A percentile compares a stretch with the other conserved stretches of the same genome.
Evolutionary conservation across 805 yeast genomes (phyloP).

Genomic region (Lipomyces chichibuensis): DNA sequence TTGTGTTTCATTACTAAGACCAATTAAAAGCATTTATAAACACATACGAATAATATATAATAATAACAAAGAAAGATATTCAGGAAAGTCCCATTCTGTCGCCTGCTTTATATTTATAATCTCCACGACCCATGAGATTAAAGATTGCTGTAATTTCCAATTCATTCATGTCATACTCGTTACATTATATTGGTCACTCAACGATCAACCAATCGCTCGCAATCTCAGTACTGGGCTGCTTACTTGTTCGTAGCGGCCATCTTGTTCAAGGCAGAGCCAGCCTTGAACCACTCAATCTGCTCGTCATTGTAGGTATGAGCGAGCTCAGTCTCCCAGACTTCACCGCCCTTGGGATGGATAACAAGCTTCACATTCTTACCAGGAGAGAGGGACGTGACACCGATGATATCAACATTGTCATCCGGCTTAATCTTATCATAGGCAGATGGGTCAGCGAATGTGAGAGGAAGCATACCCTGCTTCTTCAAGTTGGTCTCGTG

Average conservation of each 20-base stretch:
- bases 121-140: not conserved
- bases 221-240: not conserved
- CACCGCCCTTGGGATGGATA: slow-evolving; percentile 71
- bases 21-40: too few relatives aligned
- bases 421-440: slow-evolving; percentile 80
- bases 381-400: slow-evolving; percentile 68
- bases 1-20: not conserved
- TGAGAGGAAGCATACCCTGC: slow-evolving; percentile 95
- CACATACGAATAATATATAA: not conserved
- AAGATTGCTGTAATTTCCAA: not conserved
- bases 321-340: slow-evolving; percentile 85
- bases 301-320: slow-evolving; percentile 95
- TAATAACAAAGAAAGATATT: not conserved
- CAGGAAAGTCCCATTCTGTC: not conserved
- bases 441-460: slow-evolving; percentile 87
- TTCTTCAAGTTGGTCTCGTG: slow-evolving; percentile 98
- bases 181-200: not conserved
- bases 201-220: not conserved
- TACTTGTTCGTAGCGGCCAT: slow-evolving; percentile 55
- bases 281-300: slow-evolving; percentile 99
- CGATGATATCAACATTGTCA: slow-evolving; percentile 75
- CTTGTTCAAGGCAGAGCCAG: slow-evolving; percentile 98
- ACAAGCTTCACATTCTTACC: slow-evolving; percentile 86
- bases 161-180: not conserved
- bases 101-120: not conserved